A percentile compares a stretch with the other conserved stretches of the same genome.
phyloP scores from a whole-genome alignment of 1,284 basidiomycete species.

The Tremellales sp. region DNA sequence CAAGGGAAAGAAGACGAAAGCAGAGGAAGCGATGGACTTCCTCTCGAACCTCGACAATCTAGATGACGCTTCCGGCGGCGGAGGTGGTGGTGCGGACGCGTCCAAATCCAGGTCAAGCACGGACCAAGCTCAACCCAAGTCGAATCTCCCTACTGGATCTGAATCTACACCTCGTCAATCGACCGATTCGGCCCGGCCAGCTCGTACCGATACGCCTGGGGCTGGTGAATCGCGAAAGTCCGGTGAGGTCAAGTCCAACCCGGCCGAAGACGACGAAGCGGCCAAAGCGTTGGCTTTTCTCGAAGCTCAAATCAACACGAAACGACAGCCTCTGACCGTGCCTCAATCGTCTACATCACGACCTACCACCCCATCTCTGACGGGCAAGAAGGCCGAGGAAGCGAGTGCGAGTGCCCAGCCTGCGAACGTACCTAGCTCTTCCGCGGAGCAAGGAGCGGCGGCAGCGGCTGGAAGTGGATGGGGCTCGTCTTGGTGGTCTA shows the following conservation, averaged over 20 bases:
- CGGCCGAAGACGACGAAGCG: slow-evolving; percentile 54
- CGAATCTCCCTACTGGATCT: not conserved
- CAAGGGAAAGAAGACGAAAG: slow-evolving; percentile 59
- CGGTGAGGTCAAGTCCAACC: slow-evolving; percentile 51
- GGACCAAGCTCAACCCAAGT: not conserved
- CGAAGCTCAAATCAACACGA: slow-evolving; percentile 83
- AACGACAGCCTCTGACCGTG: slow-evolving; percentile 47
- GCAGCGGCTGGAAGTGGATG: slow-evolving; percentile 48
- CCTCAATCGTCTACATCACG: slow-evolving; percentile 9
- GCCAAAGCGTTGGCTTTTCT: slow-evolving; percentile 74
- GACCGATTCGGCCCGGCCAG: slow-evolving; percentile 10
- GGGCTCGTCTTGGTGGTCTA: slow-evolving; percentile 70
- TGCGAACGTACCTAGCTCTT: slow-evolving; percentile 19
- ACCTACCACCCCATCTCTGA: slow-evolving; percentile 10
- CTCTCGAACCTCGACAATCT: slow-evolving; percentile 85
- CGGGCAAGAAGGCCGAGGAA: not conserved
- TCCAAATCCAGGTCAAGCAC: not conserved
- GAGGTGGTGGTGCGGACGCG: slow-evolving; percentile 2
- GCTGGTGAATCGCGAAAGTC: slow-evolving; percentile 1
- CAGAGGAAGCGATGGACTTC: slow-evolving; percentile 81
- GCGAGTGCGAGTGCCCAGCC: slow-evolving; percentile 7
- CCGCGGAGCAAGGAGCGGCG: slow-evolving; percentile 8
- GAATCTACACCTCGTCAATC: slow-evolving; percentile 12
- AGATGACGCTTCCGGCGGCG: slow-evolving; percentile 28
- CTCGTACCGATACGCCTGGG: slow-evolving; percentile 1